Evolutionary conservation across 2,329 filamentous ascomycete species (phyloP).

Genomic region (Ascochyta fabae): DNA sequence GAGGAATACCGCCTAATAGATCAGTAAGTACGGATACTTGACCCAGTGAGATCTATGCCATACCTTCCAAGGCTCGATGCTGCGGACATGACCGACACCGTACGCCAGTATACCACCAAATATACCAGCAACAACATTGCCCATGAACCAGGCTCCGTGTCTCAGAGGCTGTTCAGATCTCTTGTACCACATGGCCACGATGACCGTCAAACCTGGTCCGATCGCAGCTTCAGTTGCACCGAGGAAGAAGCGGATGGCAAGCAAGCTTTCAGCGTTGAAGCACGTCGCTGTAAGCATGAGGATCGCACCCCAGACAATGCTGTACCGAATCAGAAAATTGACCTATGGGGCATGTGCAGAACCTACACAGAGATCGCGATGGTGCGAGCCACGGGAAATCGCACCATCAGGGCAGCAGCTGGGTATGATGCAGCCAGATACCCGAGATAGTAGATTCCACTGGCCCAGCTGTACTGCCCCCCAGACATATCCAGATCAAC

Average conservation of each 20-base stretch:
- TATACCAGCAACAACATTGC: slow-evolving; percentile 61
- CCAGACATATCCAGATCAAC: slow-evolving; percentile 26
- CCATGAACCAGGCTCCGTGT: slow-evolving; percentile 49
- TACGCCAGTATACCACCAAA: slow-evolving; percentile 64
- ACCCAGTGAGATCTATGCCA: slow-evolving; percentile 22
- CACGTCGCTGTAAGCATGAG: slow-evolving; percentile 51
- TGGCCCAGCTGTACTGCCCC: slow-evolving; percentile 34
- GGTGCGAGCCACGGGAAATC: slow-evolving; percentile 59
- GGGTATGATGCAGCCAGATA: slow-evolving; percentile 48
- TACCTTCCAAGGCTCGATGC: slow-evolving; percentile 34
- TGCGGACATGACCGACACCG: slow-evolving; percentile 59
- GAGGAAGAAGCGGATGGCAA: slow-evolving; percentile 57
- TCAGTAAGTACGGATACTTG: neutral
- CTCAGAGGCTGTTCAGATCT: slow-evolving; percentile 66
- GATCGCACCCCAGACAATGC: slow-evolving; percentile 49
- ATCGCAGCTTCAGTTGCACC: slow-evolving; percentile 57
- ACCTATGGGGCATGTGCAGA: slow-evolving; percentile 5
- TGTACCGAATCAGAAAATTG: slow-evolving; percentile 26
- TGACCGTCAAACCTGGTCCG: slow-evolving; percentile 64
- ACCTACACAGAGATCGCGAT: slow-evolving; percentile 18
- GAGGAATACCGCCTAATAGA: slow-evolving; percentile 57
- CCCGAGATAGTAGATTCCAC: slow-evolving; percentile 32
- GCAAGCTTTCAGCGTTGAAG: slow-evolving; percentile 57
- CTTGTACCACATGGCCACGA: slow-evolving; percentile 71
- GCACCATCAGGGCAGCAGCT: slow-evolving; percentile 58